A percentile compares a stretch with the other conserved stretches of the same genome.
Conservation (phyloP, 257 asterid species). For the Penstemon barbatus region DNA sequence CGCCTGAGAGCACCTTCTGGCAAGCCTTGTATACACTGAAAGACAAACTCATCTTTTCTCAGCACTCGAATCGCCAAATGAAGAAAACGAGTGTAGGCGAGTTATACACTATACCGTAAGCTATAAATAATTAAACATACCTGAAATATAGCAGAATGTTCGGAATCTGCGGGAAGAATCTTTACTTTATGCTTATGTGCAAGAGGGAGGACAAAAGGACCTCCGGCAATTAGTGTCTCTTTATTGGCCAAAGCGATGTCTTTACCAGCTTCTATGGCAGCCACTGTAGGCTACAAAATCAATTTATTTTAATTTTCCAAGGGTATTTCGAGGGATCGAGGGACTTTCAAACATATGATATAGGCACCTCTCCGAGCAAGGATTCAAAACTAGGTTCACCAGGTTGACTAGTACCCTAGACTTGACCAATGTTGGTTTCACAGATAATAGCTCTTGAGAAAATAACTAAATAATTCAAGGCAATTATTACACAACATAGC, state of each 20-base stretch:
- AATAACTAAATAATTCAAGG: too few species aligned
- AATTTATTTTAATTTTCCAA: neutral
- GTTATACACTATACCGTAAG: neutral
- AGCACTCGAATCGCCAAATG: constrained; percentile 20
- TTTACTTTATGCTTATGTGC: constrained; percentile 93
- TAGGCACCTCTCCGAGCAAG: too few species aligned
- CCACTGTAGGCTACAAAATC: constrained; percentile 80
- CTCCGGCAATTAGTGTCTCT: constrained; percentile 96
- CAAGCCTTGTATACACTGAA: constrained; percentile 97
- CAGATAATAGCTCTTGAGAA: too few species aligned
- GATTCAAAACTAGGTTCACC: too few species aligned
- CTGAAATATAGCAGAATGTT: constrained; percentile 99
- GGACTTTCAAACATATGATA: too few species aligned
- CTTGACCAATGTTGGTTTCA: too few species aligned
- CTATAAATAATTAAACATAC: constrained; percentile 31
- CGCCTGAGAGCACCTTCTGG: constrained; percentile 97
- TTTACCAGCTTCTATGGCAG: constrained; percentile 98
- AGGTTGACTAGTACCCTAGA: too few species aligned
- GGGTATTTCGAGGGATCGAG: too few species aligned
- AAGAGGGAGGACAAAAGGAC: constrained; percentile 97
- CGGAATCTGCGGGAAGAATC: constrained; percentile 99
- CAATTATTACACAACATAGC: too few species aligned
- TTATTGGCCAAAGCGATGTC: constrained; percentile 98
- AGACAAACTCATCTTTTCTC: constrained; percentile 26
- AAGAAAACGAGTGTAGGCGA: neutral